Conservation (phyloP, 2,329 filamentous ascomycete species). For the Diaporthe sp. region DNA sequence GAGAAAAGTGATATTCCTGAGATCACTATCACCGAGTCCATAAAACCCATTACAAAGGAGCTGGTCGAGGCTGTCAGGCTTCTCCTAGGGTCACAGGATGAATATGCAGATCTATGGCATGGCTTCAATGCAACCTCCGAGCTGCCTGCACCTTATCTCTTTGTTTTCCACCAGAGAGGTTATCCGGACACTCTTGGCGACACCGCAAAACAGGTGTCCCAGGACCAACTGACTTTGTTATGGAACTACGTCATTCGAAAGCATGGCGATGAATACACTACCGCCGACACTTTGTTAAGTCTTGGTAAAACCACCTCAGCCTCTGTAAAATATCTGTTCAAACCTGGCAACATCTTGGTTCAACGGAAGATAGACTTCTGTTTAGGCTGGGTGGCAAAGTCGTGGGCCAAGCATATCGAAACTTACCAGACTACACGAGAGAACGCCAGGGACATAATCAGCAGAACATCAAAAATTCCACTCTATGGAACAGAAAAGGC, state of each 20-base stretch:
- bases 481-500: not conserved
- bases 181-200: not conserved
- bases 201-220: not conserved
- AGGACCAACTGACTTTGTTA: not conserved
- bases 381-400: not conserved
- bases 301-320: not conserved
- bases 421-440: not conserved
- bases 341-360: not conserved
- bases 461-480: not conserved
- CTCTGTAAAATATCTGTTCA: not conserved
- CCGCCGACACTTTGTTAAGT: not conserved
- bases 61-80: not conserved
- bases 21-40: not conserved
- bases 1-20: not conserved
- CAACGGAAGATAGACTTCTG: not conserved
- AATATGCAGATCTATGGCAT: not conserved
- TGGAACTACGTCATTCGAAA: not conserved
- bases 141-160: not conserved
- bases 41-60: not conserved
- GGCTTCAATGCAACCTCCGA: not conserved
- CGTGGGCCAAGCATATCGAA: not conserved
- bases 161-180: not conserved
- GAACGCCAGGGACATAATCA: not conserved
- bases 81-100: not conserved
- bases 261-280: not conserved